Percentiles rank a stretch among this genome's conserved stretches.
Evolutionary conservation across 2,329 filamentous ascomycete species (phyloP).

Genomic region (Keithomyces neogunnii): DNA sequence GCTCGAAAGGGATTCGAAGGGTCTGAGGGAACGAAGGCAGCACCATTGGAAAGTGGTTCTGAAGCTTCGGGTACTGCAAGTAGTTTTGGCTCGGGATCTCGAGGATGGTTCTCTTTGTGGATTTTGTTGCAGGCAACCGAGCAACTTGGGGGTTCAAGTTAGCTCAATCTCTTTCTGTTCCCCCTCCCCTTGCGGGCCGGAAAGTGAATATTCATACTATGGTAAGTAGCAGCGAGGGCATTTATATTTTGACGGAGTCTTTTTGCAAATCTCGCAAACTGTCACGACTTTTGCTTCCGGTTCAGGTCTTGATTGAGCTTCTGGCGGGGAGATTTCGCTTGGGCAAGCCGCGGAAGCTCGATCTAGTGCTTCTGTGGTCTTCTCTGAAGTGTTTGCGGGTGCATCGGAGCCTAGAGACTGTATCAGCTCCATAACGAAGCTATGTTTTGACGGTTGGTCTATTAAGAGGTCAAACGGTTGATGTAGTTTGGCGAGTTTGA

Average conservation of each 20-base stretch:
- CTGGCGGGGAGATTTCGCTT: neutral
- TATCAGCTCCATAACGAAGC: constrained; percentile 1
- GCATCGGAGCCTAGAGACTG: neutral
- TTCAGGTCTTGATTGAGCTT: neutral
- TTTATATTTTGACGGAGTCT: constrained; percentile 49
- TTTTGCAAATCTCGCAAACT: constrained; percentile 44
- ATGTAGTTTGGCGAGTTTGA: neutral
- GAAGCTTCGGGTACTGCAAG: constrained; percentile 10
- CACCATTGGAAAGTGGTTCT: neutral
- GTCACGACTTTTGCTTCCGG: constrained; percentile 8
- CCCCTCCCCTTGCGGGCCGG: too few relatives aligned
- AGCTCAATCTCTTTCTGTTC: neutral
- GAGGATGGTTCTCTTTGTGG: constrained; percentile 42
- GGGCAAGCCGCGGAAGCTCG: neutral
- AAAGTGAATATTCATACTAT: constrained; percentile 38
- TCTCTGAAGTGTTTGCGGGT: neutral
- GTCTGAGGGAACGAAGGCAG: constrained; percentile 9
- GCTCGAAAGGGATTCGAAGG: constrained; percentile 38
- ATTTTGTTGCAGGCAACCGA: constrained; percentile 48
- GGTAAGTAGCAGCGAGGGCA: constrained; percentile 49
- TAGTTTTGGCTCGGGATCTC: constrained; percentile 25
- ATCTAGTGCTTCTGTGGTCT: neutral
- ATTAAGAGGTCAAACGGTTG: neutral
- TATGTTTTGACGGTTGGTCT: neutral
- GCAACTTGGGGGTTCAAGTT: constrained; percentile 33